Evolutionary conservation across 2,329 filamentous ascomycete species (phyloP), one percentile per base, ranked within the genome.

Genomic region (Sporothrix variecibatus): DNA sequence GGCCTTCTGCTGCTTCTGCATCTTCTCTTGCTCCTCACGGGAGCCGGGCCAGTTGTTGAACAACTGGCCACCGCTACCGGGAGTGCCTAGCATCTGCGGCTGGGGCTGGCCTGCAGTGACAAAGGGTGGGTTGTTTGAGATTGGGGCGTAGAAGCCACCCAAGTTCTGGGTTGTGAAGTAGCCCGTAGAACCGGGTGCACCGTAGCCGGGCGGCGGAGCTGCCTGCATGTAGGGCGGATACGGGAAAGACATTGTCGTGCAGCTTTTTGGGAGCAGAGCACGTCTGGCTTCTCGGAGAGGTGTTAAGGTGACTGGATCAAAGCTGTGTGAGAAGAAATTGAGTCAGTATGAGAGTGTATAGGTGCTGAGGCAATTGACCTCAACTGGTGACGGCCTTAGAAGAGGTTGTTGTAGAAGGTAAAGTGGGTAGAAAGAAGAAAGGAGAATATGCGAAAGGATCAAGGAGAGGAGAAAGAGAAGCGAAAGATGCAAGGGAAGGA

Each of bases 11-110:
- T 43, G n/a, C 23, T 34, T 3, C 46, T 49, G 20, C 20, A 20
- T n/a, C 43, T n/a, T 65, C 20, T 34, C 31, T 4, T 43, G 40
- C 11, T 71, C 69, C 3, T 71, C 58, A 1, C 53, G 56, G 2
- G 71, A 51, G 7, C 75, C 75, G 1, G 67, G 65, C 75, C 75
- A 75, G 71, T 53, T 20, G 31, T 71, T 75, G 38, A 74, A 75
- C 31, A 75, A n/a, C 2, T 31, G 15, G 0, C 51, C 60, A 26
- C 34, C 38, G 38, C 56, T 49, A 23, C 60, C 60, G 0, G 23
- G 11, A 2, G 23, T 34, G 0, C 43, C 49, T 1, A 62, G 3
- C 43, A 46, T 26, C 49, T 49, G 58, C 23, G 43, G 60, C 49
- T 71, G 53, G 11, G 40, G 40, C 28, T 56, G 51, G 23, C 7